phyloP scores from a whole-genome alignment of 257 asterid species.

The Linaria vulgaris region DNA sequence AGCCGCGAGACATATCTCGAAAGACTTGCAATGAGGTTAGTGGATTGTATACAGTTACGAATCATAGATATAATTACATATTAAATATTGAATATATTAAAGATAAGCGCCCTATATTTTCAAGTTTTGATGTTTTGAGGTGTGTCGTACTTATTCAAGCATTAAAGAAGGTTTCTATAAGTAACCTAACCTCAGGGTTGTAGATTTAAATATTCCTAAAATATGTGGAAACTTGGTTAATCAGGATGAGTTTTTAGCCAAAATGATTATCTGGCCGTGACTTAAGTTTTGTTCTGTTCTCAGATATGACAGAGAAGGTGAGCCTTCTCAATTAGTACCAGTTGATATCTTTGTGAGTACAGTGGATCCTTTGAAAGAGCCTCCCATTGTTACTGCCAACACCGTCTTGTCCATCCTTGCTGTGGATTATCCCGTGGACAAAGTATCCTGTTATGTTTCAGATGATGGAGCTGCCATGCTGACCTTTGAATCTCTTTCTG shows the following conservation, averaged over 20 bases:
- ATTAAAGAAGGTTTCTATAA: too few relatives aligned
- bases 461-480: constrained; percentile 82
- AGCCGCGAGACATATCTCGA: constrained; percentile 70
- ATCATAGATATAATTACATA: too few relatives aligned
- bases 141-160: too few relatives aligned
- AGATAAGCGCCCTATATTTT: too few relatives aligned
- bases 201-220: too few relatives aligned
- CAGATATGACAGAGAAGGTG: constrained; percentile 70
- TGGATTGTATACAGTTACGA: neutral
- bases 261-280: neutral
- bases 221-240: constrained; percentile 13
- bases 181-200: too few relatives aligned
- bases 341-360: constrained; percentile 73
- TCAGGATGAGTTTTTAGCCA: constrained; percentile 1
- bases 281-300: constrained; percentile 1
- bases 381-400: constrained; percentile 71
- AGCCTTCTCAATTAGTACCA: constrained; percentile 68
- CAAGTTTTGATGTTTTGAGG: too few relatives aligned
- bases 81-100: too few relatives aligned
- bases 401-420: constrained; percentile 66
- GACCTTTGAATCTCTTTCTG: constrained; percentile 67
- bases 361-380: constrained; percentile 77
- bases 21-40: constrained; percentile 64
- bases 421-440: constrained; percentile 73
- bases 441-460: constrained; percentile 68